Evolutionary conservation across 2,329 filamentous ascomycete genomes (phyloP), one percentile per base, ranked within the genome.

Genomic region (Fusarium floridanum): DNA sequence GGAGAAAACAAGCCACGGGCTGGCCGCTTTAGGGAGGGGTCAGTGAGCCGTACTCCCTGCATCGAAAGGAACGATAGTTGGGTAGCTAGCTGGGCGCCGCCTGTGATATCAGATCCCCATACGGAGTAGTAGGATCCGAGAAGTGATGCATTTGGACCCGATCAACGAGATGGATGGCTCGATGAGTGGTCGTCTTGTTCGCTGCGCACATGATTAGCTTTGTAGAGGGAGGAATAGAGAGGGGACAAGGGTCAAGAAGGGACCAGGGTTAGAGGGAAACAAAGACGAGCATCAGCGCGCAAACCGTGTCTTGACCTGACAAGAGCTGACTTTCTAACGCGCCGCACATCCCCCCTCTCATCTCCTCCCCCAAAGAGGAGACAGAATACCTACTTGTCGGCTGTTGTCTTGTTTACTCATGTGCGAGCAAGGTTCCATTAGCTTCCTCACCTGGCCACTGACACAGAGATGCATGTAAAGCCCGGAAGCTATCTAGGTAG

Each of bases 1-100:
- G 69, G 76, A 72, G 74, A 67, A 66, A 76, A 76, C 71, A 76
- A 76, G 73, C 61, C 68, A 68, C 50, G n/a, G 50, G 56, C 66
- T 60, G 68, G 64, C 48, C 66, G 20, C 10, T 67, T 57, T 66
- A 43, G 43, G 22, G 57, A 61, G 61, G 56, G 53, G 61, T 41
- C 59, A 69, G 59, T 45, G 43, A 43, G 63, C 45, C 24, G 45
- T 34, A 43, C 72, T 72, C 76, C 76, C 60, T 77, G 76, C 70
- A 77, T 70, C 48, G 55, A 62, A 48, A 66, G 63, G 55, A 61
- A 50, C 24, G 63, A 45, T 59, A 63, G 39, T 37, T 60, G 61
- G 61, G 22, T 64, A 60, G 60, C 48, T 60, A 64, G 61, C 53
- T 39, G 45, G 34, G 24, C 61, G 32, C 22, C 61, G 61, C 22